Base-by-base conservation (phyloP, 495 filamentous ascomycete species). In the Astrocystis sublimbata region DNA sequence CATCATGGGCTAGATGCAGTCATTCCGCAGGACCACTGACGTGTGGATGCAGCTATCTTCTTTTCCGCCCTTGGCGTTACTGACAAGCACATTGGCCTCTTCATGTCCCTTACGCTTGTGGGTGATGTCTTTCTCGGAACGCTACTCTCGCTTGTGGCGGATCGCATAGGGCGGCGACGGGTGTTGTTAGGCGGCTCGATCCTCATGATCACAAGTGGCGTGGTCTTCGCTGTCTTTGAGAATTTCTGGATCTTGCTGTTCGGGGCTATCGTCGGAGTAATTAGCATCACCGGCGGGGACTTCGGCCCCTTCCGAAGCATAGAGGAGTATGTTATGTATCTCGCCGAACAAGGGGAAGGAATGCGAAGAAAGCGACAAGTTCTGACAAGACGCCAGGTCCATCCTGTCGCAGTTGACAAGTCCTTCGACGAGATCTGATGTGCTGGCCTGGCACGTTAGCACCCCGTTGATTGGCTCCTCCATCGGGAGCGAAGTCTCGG, bases 51-150 rank as follows among this genome's bases (percentile, higher is more conserved):
- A 71, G 69, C 67, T 28, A 72, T 72, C 35, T 79, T 89, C 68
- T 81, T 96, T 46, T 83, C 83, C 0, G 83, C 84, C 5, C 74
- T 94, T 21, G 79, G 78, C 10, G 84, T 88, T 63, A 81, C 89
- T 0, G 86, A 91, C 66, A 79, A 85, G n/a, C 78, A 78, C n/a
- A 92, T 90, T 43, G 92, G 92, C 15, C 78, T 92, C 4, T 94
- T 96, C 73, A 96, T 96, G 91, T 92, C 89, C 4, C 74, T 93
- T 49, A 96, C 92, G 0, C 75, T 96, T 55, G 75, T 90, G 17
- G 92, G 92, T 28, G 92, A 96, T 77, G 88, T 90, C 2, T 64
- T 86, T 26, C 88, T 96, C 59, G 91, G 90, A 53, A 86, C 92
- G 19, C 67, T 88, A 24, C 79, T 96, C 24, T 92, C 92, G 0